Conservation (phyloP, 495 filamentous ascomycete genomes). For the Cercophora newfieldiana region DNA sequence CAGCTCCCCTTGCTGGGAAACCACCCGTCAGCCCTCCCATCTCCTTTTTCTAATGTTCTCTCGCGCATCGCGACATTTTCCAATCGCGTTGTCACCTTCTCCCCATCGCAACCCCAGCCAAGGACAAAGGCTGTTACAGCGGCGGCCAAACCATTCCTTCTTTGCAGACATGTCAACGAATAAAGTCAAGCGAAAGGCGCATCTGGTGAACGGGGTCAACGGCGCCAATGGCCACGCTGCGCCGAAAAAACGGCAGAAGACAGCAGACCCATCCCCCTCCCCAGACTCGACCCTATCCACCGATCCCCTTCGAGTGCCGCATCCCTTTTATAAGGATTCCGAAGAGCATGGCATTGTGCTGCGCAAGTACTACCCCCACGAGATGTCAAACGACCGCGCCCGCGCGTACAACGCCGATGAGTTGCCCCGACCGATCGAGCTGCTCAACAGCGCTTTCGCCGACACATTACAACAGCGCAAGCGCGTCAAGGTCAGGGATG, state of each 20-base stretch:
- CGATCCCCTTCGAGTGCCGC: constrained; percentile 40
- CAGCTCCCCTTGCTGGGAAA: neutral
- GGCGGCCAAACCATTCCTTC: neutral
- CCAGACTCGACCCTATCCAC: constrained; percentile 1
- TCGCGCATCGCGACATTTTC: neutral
- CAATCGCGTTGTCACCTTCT: neutral
- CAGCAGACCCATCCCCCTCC: constrained; percentile 1
- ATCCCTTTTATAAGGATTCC: constrained; percentile 46
- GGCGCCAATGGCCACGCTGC: constrained; percentile 11
- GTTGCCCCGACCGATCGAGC: constrained; percentile 69
- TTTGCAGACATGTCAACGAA: constrained; percentile 15
- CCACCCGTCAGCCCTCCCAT: neutral
- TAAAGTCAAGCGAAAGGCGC: constrained; percentile 27
- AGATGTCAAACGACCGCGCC: constrained; percentile 78
- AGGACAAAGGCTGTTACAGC: neutral
- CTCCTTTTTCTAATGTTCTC: neutral
- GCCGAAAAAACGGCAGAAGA: constrained; percentile 27
- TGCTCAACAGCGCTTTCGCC: constrained; percentile 53
- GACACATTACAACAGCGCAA: constrained; percentile 51
- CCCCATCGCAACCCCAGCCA: neutral
- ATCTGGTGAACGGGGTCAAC: neutral
- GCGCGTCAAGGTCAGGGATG: constrained; percentile 51
- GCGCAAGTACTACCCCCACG: constrained; percentile 78
- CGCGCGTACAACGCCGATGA: constrained; percentile 66
- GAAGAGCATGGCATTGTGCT: constrained; percentile 71